These are phyloP conservation scores for Sclerotinia sclerotiorum DNA, from an alignment of 2,329 filamentous ascomycete genomes.

Conservation along the genomic window DNA sequence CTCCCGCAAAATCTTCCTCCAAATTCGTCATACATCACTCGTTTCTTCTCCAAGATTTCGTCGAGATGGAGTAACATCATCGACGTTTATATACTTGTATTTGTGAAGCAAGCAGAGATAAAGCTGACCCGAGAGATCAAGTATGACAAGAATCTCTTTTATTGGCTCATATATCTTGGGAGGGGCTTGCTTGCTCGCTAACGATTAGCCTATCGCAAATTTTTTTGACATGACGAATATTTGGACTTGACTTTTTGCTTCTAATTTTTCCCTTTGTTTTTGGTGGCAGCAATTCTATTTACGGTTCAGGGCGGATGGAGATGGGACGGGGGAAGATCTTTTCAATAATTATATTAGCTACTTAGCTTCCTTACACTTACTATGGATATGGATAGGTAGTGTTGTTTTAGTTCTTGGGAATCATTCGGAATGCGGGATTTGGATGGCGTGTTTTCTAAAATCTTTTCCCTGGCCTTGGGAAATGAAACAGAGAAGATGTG, in stretches of 20 bases:
- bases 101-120: conserved; percentile 1
- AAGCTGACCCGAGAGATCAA: background rate
- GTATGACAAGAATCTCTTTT: background rate
- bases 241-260: background rate
- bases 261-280: conserved; percentile 5
- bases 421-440: conserved; percentile 11
- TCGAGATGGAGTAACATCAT: background rate
- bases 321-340: background rate
- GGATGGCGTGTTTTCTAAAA: background rate
- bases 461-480: background rate
- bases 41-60: background rate
- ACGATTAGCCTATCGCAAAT: background rate
- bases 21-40: background rate
- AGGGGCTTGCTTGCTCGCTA: background rate
- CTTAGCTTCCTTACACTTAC: conserved; percentile 1
- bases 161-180: background rate
- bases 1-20: background rate
- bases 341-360: conserved; percentile 24
- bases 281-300: background rate
- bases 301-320: background rate
- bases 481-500: background rate
- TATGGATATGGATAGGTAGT: conserved; percentile 21
- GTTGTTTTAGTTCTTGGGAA: conserved; percentile 7
- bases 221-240: background rate
- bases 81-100: background rate